A percentile compares a stretch with the other conserved stretches of the same genome.
These are phyloP conservation scores for Trichoderma gracile DNA, from an alignment of 2,329 filamentous ascomycete species.

Conservation along the genomic window DNA sequence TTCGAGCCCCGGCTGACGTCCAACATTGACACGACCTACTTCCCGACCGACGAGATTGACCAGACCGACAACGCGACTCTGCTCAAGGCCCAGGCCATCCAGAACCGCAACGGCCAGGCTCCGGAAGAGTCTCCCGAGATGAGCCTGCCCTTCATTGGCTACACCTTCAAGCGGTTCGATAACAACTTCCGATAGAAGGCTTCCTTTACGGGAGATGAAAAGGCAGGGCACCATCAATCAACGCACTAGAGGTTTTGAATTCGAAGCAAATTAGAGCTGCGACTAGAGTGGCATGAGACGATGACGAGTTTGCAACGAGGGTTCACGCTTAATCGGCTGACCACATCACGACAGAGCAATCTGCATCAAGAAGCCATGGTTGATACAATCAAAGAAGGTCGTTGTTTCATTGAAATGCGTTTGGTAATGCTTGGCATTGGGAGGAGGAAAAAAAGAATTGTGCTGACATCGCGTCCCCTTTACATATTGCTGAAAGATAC, in stretches of 20 bases:
- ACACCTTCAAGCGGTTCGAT: slow-evolving; percentile 90
- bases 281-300: background rate
- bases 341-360: slow-evolving; percentile 17
- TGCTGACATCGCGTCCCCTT: slow-evolving; percentile 9
- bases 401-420: slow-evolving; percentile 23
- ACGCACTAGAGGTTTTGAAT: slow-evolving; percentile 25
- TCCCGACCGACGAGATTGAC: slow-evolving; percentile 97
- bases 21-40: slow-evolving; percentile 96
- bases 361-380: slow-evolving; percentile 22
- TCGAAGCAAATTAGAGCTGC: slow-evolving; percentile 18
- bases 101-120: slow-evolving; percentile 49
- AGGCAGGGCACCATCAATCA: slow-evolving; percentile 3
- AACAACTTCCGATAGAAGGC: slow-evolving; percentile 60
- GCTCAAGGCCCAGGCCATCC: slow-evolving; percentile 78
- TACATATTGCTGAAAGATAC: slow-evolving; percentile 15
- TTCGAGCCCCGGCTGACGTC: slow-evolving; percentile 93
- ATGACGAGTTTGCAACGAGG: background rate
- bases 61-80: slow-evolving; percentile 91
- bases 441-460: background rate
- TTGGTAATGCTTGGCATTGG: slow-evolving; percentile 12
- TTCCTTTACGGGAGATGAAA: background rate
- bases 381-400: background rate
- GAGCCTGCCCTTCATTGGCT: slow-evolving; percentile 73
- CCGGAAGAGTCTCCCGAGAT: slow-evolving; percentile 86
- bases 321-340: slow-evolving; percentile 24